Evolutionary conservation across 169 alveolate genomes (phyloP), one percentile per base, ranked within the genome.

Genomic region (Ichthyophthirius multifiliis): DNA sequence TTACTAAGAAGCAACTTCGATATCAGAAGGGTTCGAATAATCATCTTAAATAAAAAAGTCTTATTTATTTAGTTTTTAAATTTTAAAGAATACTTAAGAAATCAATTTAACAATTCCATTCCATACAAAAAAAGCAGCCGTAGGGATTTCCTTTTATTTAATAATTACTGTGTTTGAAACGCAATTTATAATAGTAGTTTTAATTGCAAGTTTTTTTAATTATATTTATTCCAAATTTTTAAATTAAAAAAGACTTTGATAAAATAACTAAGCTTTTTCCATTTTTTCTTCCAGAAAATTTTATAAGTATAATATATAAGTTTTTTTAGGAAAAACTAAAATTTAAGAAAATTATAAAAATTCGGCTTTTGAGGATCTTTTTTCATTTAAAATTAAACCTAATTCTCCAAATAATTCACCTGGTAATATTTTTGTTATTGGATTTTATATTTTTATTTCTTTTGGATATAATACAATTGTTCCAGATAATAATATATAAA

Each of bases 391-490:
- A 3, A 67, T 15, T 20, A 67, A 67, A 67, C 62, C 43, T 37
- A 67, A 18, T 39, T 67, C 77, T 3, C 77, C 77, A 67, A 67
- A 67, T 18, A 62, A 47, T 15, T 67, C 48, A 13, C 77, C 77
- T 12, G 77, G n/a, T n/a, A n/a, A n/a, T n/a, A n/a, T n/a, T n/a
- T n/a, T n/a, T n/a, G n/a, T n/a, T n/a, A n/a, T n/a, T n/a, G n/a
- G n/a, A n/a, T n/a, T n/a, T n/a, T n/a, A n/a, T n/a, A n/a, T n/a
- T n/a, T n/a, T n/a, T n/a, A n/a, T n/a, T n/a, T n/a, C n/a, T n/a
- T n/a, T n/a, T n/a, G n/a, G n/a, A n/a, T n/a, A n/a, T n/a, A n/a
- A n/a, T n/a, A n/a, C n/a, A n/a, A n/a, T n/a, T n/a, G n/a, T n/a
- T n/a, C n/a, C n/a, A n/a, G n/a, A n/a, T n/a, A n/a, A n/a, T n/a